Evolutionary conservation across 2,329 filamentous ascomycete genomes (phyloP), one percentile per base, ranked within the genome.

Genomic region (Teratosphaeria pseudoeucalypti): DNA sequence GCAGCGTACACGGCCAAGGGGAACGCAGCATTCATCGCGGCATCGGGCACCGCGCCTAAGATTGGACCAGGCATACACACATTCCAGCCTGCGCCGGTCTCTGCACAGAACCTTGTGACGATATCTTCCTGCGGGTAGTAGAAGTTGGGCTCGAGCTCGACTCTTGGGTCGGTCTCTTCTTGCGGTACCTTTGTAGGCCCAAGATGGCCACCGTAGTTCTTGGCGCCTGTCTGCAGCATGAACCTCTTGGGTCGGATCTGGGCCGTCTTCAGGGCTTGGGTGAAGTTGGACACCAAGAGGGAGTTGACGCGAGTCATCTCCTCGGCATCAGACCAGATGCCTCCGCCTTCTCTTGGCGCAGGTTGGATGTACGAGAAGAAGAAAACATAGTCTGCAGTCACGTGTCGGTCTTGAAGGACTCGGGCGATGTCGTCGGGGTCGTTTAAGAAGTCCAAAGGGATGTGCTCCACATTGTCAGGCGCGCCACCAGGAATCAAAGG

Each of bases 311-410:
- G 73, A 27, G 75, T 75, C 66, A 82, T 71, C 63, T 81, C 77
- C 19, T 82, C 76, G 6, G 77, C 77, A 64, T 80, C 76, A 26
- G 75, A 76, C 79, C 79, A 82, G 10, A 79, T 66, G 1, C 73
- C 71, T 14, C 71, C 69, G 2, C 77, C 76, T 16, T 73, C 69
- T 58, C 78, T 78, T 0, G 79, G 79, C 34, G 74, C 68, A 0
- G 76, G 75, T 62, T 82, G 80, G n/a, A 81, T 72, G 70, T 82
- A 82, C 1, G 78, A 78, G 60, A 78, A 82, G 71, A 81, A 83
- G 68, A 82, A 82, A 23, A 81, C 71, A 63, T 82, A 76, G 61
- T 77, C 77, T 2, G 68, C 62, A 37, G 66, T 67, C 2, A 76
- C 71, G 0, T 67, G 64, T 16, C 71, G 70, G 27, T 70, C 64